These are phyloP conservation scores for Talaromyces marneffei DNA, from an alignment of 2,329 filamentous ascomycete species.

Conservation along the genomic window DNA sequence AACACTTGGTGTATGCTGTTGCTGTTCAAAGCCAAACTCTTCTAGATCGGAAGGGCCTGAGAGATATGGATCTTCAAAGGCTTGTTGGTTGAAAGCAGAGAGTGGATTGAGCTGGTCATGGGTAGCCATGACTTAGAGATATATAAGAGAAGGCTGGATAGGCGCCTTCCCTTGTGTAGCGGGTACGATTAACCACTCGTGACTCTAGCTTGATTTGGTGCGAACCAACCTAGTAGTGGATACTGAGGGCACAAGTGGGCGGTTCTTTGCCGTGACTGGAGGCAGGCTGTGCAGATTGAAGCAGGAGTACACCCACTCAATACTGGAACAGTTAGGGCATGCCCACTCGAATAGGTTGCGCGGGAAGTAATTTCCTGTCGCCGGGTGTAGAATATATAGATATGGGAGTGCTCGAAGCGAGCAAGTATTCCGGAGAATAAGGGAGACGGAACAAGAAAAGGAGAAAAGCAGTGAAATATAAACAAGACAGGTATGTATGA, in stretches of 20 bases:
- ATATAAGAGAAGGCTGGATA: constrained; percentile 4
- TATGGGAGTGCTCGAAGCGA: not conserved
- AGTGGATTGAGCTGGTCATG: constrained; percentile 10
- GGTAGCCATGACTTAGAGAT: constrained; percentile 6
- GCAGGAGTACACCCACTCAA: not conserved
- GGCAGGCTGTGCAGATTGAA: not conserved
- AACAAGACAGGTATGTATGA: not conserved
- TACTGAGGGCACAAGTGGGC: not conserved
- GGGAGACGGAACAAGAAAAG: not conserved
- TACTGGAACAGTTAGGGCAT: not conserved
- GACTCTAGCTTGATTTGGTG: not conserved
- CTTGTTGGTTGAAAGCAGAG: constrained; percentile 28
- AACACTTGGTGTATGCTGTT: constrained; percentile 7
- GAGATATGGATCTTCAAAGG: constrained; percentile 35
- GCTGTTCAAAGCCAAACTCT: constrained; percentile 24
- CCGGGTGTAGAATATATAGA: not conserved
- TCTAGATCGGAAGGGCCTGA: constrained; percentile 35
- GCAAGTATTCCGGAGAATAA: not conserved
- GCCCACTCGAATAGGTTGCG: not conserved
- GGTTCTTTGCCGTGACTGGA: not conserved
- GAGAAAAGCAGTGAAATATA: constrained; percentile 1
- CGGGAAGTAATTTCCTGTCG: not conserved
- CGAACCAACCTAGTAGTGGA: not conserved
- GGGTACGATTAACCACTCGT: not conserved
- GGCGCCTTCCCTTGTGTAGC: not conserved